Conservation (phyloP, 164 flowering plant species). For the Macadamia tetraphylla region DNA sequence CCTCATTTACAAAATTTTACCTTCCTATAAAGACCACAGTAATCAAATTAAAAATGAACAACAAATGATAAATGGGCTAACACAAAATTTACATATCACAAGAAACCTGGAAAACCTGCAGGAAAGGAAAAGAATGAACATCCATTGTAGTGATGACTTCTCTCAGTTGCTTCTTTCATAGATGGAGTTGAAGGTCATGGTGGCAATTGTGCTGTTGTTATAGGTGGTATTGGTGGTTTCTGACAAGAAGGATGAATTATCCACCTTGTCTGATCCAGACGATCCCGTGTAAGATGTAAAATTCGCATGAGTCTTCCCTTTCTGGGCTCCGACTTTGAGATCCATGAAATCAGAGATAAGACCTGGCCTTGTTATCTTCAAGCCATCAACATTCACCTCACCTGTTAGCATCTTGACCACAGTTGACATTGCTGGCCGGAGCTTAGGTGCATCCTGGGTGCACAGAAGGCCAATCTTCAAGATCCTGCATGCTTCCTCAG, state of each 20-base stretch:
- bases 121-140: too few relatives aligned
- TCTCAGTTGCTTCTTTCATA: conserved; percentile 22
- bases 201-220: conserved; percentile 7
- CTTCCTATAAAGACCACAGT: too few relatives aligned
- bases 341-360: conserved; percentile 84
- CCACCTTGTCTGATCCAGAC: conserved; percentile 31
- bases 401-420: conserved; percentile 75
- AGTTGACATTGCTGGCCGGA: conserved; percentile 82
- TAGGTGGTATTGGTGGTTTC: conserved; percentile 20
- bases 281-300: conserved; percentile 17
- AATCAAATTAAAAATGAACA: too few relatives aligned
- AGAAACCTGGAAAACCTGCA: too few relatives aligned
- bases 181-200: conserved; percentile 31
- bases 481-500: conserved; percentile 69
- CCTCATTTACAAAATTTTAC: too few relatives aligned
- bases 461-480: conserved; percentile 80
- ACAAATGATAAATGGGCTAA: too few relatives aligned
- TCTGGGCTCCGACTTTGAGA: conserved; percentile 39
- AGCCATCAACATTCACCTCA: conserved; percentile 24
- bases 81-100: too few relatives aligned
- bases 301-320: conserved; percentile 7
- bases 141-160: too few relatives aligned
- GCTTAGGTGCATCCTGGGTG: conserved; percentile 83
- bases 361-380: conserved; percentile 65
- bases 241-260: conserved; percentile 24